Percentiles rank a stretch among this genome's conserved stretches.
Conservation (phyloP, 129 eudicot species). For the Glebionis coronaria region DNA sequence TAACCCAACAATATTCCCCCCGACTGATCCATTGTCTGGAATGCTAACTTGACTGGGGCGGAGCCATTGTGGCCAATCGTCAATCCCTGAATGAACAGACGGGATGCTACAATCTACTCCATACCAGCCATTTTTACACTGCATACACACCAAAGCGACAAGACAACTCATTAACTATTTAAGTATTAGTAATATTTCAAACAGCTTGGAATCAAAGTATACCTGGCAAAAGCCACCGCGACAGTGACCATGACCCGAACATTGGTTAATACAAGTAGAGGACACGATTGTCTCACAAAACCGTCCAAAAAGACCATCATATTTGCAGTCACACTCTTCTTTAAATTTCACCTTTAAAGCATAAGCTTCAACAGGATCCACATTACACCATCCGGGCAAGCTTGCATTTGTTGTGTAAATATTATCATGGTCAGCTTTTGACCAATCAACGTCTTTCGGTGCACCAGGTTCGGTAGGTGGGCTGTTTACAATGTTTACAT, state of each 20-base stretch:
- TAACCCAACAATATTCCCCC: constrained; percentile 36
- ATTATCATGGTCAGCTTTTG: constrained; percentile 58
- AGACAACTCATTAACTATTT: neutral
- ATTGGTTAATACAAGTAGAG: constrained; percentile 80
- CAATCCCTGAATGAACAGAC: constrained; percentile 57
- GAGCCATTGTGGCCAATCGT: constrained; percentile 90
- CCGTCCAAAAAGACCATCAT: constrained; percentile 77
- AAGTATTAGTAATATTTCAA: neutral
- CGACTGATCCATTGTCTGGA: constrained; percentile 38
- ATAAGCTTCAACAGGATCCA: constrained; percentile 75
- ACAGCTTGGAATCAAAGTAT: constrained; percentile 5
- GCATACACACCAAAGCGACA: constrained; percentile 11
- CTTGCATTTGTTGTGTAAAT: constrained; percentile 70
- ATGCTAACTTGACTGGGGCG: constrained; percentile 70
- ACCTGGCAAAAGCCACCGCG: constrained; percentile 98
- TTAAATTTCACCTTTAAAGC: constrained; percentile 53
- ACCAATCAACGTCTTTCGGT: constrained; percentile 56
- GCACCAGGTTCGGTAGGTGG: constrained; percentile 58
- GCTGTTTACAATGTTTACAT: constrained; percentile 30
- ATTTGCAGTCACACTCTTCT: constrained; percentile 93
- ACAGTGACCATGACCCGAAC: constrained; percentile 82
- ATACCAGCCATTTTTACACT: constrained; percentile 94
- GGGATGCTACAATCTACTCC: constrained; percentile 95
- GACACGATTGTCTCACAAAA: constrained; percentile 75
- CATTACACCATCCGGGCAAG: constrained; percentile 84